Base-by-base conservation (phyloP, 441 rosid genomes). In the Arabidopsis hybrid region DNA sequence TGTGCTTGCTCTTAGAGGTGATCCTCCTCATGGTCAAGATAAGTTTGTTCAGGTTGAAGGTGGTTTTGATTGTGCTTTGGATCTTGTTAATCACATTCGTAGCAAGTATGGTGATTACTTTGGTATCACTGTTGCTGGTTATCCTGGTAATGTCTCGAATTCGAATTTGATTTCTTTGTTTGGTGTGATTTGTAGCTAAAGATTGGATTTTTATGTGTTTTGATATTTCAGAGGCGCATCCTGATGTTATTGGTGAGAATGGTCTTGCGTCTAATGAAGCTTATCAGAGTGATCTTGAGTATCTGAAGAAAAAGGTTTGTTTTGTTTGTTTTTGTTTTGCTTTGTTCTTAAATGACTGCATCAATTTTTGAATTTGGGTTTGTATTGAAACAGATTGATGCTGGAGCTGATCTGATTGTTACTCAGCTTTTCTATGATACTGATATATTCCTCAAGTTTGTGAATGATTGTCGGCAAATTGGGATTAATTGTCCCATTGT, bases 21-120 rank as follows among this genome's bases (percentile, higher is more conserved):
- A 95, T 56, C 99, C 99, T 4, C 99, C 98, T 59, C 97, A 88
- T 39, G 99, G 99, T 2, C 93, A 95, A 84, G 99, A 91, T 66
- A 95, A 91, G 77, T 95, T 93, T 67, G 94, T 93, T 39, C 96
- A 95, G 89, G 89, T 88, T 47, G 81, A 91, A 82, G 99, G 95
- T 9, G 99, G 99, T 3, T 91, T 95, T 8, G 90, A 87, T 70
- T 95, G 99, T 47, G 99, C 98, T 26, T 94, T 95, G 47, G 99
- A 93, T 80, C 82, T 95, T 50, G 98, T 92, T 42, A 87, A 88
- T 73, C 99, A 95, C 68, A 87, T 95, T 40, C 77, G 85, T 21
- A 80, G 86, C 56, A 79, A 84, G 40, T 90, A 92, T 72, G 97
- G 91, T 5, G 95, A 90, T 66, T 93, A 91, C 82, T 95, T 95